Conservation (phyloP, 306 rosid genomes). For the Carpinus fangiana region DNA sequence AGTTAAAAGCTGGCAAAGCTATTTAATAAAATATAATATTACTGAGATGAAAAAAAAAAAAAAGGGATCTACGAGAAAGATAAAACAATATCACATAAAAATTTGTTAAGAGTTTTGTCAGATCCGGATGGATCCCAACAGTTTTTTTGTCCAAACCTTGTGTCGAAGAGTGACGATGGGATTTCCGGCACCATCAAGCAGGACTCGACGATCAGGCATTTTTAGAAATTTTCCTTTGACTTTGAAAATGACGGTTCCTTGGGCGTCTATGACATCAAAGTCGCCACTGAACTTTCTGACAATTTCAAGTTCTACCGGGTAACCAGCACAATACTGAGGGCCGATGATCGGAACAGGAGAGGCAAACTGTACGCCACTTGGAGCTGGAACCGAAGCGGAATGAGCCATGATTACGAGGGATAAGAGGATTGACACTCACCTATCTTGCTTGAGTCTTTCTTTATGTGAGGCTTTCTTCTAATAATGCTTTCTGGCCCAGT, state of each 20-base stretch:
- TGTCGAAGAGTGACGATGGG: constrained; percentile 42
- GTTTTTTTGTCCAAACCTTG: too few species aligned
- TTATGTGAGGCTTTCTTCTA: too few species aligned
- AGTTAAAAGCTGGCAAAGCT: too few species aligned
- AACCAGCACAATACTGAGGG: constrained; percentile 39
- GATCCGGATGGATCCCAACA: too few species aligned
- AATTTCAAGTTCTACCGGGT: constrained; percentile 39
- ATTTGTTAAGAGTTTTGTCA: too few species aligned
- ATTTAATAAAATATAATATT: too few species aligned
- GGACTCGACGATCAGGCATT: constrained; percentile 43
- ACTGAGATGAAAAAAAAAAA: too few species aligned
- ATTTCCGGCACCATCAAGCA: constrained; percentile 45
- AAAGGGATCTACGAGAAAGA: too few species aligned
- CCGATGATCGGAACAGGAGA: constrained; percentile 29
- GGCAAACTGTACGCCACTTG: background rate
- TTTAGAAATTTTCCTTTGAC: constrained; percentile 31
- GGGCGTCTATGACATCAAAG: constrained; percentile 46
- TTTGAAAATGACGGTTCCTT: constrained; percentile 49
- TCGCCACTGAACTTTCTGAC: constrained; percentile 39
- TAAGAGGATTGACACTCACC: too few species aligned
- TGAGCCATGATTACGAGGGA: background rate
- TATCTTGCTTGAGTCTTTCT: too few species aligned
- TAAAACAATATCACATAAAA: too few species aligned
- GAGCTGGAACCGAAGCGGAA: background rate
- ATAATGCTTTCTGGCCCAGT: too few species aligned